Evolutionary conservation across 2,329 filamentous ascomycete species (phyloP).

Genomic region (Cercospora citrullina): DNA sequence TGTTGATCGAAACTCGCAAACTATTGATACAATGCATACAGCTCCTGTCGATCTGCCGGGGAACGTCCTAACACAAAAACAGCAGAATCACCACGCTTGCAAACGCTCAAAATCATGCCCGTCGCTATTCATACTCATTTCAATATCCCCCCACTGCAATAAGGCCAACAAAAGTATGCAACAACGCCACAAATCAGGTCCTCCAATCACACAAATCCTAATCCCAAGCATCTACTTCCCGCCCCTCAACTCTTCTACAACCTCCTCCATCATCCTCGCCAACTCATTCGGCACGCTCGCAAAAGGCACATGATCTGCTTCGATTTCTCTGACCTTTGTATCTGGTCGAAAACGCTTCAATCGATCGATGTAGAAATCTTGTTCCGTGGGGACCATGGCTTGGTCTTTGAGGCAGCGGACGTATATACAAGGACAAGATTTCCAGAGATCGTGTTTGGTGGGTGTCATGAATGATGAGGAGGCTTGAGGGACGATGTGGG

Average conservation of each 20-base stretch:
- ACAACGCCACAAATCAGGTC: not conserved
- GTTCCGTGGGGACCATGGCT: constrained; percentile 20
- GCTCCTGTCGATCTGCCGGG: not conserved
- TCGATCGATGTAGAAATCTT: constrained; percentile 22
- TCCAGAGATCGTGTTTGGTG: constrained; percentile 20
- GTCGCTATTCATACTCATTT: not conserved
- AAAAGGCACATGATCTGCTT: constrained; percentile 23
- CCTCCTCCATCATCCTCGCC: constrained; percentile 14
- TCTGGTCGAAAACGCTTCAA: not conserved
- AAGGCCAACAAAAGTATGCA: not conserved
- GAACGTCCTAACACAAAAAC: not conserved
- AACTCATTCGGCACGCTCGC: constrained; percentile 13
- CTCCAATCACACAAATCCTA: not conserved
- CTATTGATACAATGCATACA: not conserved
- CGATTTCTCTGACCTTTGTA: constrained; percentile 14
- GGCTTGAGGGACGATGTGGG: constrained; percentile 18
- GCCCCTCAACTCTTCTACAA: constrained; percentile 12
- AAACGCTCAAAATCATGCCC: not conserved
- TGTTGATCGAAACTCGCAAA: not conserved
- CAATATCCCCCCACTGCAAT: not conserved
- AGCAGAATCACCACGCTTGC: not conserved
- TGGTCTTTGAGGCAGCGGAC: constrained; percentile 20
- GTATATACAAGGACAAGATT: constrained; percentile 14
- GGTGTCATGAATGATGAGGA: constrained; percentile 15
- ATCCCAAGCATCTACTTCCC: not conserved